These are phyloP conservation scores for Suillus ampliporus DNA, from an alignment of 768 basidiomycete genomes.

Conservation along the genomic window DNA sequence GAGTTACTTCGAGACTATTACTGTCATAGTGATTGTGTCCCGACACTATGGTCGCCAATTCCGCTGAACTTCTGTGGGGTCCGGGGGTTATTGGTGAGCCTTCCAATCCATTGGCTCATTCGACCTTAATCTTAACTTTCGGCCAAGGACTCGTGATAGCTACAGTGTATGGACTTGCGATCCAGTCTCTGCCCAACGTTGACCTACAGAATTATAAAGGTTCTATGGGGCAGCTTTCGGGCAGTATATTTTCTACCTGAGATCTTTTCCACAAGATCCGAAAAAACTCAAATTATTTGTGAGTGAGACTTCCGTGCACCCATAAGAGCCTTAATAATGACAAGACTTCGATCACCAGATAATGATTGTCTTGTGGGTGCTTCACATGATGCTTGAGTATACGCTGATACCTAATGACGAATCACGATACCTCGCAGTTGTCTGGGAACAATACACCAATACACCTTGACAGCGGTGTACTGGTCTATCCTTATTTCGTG, in stretches of 20 bases:
- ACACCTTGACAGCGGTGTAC: too few species aligned
- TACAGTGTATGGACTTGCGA: constrained; percentile 16
- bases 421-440: too few species aligned
- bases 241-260: constrained; percentile 25
- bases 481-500: too few species aligned
- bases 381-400: too few species aligned
- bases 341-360: too few species aligned
- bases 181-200: background rate
- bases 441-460: too few species aligned
- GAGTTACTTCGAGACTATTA: too few species aligned
- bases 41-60: constrained; percentile 13
- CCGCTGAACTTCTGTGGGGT: constrained; percentile 12
- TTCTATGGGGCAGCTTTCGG: constrained; percentile 25
- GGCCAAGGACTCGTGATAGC: constrained; percentile 20
- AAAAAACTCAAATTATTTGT: constrained; percentile 20
- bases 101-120: background rate
- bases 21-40: background rate
- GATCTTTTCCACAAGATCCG: constrained; percentile 23
- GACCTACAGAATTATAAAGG: constrained; percentile 9
- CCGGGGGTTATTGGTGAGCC: constrained; percentile 26
- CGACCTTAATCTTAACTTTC: background rate
- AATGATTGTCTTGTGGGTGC: too few species aligned
- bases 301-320: background rate
- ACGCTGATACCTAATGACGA: too few species aligned
- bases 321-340: background rate